Evolutionary conservation across 2,329 filamentous ascomycete species (phyloP).

Genomic region (Gyromitra esculenta): DNA sequence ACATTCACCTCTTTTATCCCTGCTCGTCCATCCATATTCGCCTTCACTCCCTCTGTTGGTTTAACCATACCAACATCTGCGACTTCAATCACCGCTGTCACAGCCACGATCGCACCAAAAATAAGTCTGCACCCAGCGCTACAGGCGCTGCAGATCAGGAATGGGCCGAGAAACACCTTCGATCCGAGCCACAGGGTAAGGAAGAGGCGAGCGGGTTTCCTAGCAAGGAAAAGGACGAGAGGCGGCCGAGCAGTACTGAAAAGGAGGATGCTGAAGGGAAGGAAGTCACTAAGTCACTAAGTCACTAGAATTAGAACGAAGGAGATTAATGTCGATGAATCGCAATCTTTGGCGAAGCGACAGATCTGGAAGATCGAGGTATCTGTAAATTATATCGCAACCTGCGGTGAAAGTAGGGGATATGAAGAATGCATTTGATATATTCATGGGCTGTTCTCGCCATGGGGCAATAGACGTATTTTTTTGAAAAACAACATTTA

Average conservation of each 20-base stretch:
- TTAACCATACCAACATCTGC: conserved; percentile 20
- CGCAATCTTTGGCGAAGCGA: not conserved
- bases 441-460: not conserved
- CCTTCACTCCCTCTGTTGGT: conserved; percentile 20
- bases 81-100: conserved; percentile 16
- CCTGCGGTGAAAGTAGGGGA: not conserved
- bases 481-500: not conserved
- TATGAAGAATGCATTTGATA: not conserved
- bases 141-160: conserved; percentile 48
- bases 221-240: conserved; percentile 49
- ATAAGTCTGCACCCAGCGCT: conserved; percentile 54
- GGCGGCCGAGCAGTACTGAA: conserved; percentile 62
- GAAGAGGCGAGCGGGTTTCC: conserved; percentile 67
- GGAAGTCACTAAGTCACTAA: conserved; percentile 58
- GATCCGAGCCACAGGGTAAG: conserved; percentile 62
- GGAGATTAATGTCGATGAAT: not conserved
- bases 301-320: conserved; percentile 35
- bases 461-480: not conserved
- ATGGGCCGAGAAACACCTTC: conserved; percentile 54
- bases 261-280: conserved; percentile 67
- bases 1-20: conserved; percentile 40
- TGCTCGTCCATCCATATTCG: conserved; percentile 45
- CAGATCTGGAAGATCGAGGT: not conserved
- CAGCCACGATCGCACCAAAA: conserved; percentile 40
- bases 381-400: not conserved